phyloP scores from a whole-genome alignment of 2,329 filamentous ascomycete genomes.

The Arthrobotrys sphaeroides region DNA sequence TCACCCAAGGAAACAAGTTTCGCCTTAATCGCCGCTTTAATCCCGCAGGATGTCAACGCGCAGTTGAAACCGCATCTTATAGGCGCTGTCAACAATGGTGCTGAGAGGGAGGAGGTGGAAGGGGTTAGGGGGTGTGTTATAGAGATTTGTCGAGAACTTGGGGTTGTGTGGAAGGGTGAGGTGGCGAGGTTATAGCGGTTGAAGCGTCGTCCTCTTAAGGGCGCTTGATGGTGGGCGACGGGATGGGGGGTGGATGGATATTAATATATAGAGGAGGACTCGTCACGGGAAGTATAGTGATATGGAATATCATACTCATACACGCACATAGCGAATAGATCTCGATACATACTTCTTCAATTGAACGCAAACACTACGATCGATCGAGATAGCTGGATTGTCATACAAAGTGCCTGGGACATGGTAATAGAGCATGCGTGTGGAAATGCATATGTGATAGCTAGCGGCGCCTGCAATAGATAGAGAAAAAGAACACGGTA shows the following conservation, averaged over 20 bases:
- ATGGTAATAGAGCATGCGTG: too few species aligned
- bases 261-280: too few species aligned
- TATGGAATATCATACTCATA: too few species aligned
- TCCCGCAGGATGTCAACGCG: slow-evolving; percentile 67
- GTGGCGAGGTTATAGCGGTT: slow-evolving; percentile 41
- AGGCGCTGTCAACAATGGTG: slow-evolving; percentile 66
- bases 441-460: too few species aligned
- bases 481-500: neutral
- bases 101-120: slow-evolving; percentile 64
- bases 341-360: too few species aligned
- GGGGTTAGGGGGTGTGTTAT: slow-evolving; percentile 65
- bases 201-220: neutral
- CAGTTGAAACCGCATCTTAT: slow-evolving; percentile 67
- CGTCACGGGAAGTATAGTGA: too few species aligned
- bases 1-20: slow-evolving; percentile 65
- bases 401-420: too few species aligned
- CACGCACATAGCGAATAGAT: too few species aligned
- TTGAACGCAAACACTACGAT: too few species aligned
- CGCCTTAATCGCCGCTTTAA: slow-evolving; percentile 65
- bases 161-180: slow-evolving; percentile 55
- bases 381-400: too few species aligned
- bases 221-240: neutral
- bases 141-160: slow-evolving; percentile 64
- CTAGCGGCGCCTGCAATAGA: neutral
- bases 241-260: too few species aligned